These are phyloP conservation scores for Xylaria acuta DNA, from an alignment of 495 filamentous ascomycete species.

Conservation along the genomic window DNA sequence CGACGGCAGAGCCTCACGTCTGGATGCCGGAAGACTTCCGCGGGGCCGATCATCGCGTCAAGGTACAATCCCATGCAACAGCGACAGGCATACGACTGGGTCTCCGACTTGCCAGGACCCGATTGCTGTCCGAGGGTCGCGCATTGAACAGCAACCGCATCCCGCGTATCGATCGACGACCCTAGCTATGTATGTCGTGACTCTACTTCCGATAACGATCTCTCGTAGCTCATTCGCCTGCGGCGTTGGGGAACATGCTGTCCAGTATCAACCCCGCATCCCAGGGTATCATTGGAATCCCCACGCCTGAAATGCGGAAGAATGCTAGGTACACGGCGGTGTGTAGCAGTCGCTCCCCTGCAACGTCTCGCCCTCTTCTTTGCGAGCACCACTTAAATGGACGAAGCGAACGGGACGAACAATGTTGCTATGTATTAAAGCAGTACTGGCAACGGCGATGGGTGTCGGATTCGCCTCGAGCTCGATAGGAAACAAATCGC, in stretches of 20 bases:
- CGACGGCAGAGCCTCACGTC: conserved; percentile 26
- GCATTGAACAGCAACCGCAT: conserved; percentile 12
- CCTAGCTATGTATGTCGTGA: background rate
- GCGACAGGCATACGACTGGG: conserved; percentile 1
- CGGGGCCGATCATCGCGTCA: conserved; percentile 16
- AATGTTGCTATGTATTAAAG: background rate
- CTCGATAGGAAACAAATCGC: background rate
- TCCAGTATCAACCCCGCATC: conserved; percentile 15
- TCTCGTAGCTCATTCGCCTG: conserved; percentile 9
- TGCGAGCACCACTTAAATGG: background rate
- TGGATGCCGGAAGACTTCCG: conserved; percentile 22
- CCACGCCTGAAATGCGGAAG: conserved; percentile 15
- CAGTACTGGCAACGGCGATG: background rate
- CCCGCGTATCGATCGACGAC: conserved; percentile 16
- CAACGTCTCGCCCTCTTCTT: background rate
- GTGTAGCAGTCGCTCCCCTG: background rate
- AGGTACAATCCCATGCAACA: conserved; percentile 4
- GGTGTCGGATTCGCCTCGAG: background rate
- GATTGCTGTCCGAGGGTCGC: conserved; percentile 8
- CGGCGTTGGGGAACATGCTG: background rate
- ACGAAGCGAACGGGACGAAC: background rate
- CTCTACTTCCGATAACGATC: conserved; percentile 7
- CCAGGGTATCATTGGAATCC: conserved; percentile 7
- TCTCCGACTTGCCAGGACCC: conserved; percentile 2
- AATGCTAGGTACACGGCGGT: conserved; percentile 7